Percentiles rank a stretch among this genome's conserved stretches.
Evolutionary conservation across 2,329 filamentous ascomycete species (phyloP).

Genomic region (Aspergillus nomiae): DNA sequence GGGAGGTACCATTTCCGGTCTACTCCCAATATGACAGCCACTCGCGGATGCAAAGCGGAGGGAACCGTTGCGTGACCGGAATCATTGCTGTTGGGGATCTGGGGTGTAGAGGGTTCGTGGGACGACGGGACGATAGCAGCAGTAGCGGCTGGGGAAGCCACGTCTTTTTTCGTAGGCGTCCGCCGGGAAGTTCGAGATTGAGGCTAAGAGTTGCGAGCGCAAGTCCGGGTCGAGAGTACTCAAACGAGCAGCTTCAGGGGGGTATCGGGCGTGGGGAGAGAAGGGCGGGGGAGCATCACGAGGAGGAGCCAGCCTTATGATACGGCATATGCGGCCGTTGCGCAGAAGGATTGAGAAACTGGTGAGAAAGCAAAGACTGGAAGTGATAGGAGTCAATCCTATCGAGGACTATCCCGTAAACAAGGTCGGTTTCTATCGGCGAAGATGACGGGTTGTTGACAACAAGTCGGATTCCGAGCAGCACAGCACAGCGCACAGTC

Average conservation of each 20-base stretch:
- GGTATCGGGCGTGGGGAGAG: conserved; percentile 28
- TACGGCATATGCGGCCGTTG: conserved; percentile 41
- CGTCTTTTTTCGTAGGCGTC: conserved; percentile 29
- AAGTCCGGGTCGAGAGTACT: conserved; percentile 19
- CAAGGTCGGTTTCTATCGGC: background rate
- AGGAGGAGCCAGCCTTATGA: conserved; percentile 43
- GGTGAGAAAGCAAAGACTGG: background rate
- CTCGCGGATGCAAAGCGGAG: conserved; percentile 67
- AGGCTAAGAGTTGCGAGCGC: conserved; percentile 13
- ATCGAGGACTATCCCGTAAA: background rate
- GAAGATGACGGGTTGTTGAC: background rate
- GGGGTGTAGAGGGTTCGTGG: conserved; percentile 30
- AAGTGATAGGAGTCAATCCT: conserved; percentile 1
- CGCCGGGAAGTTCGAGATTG: conserved; percentile 14
- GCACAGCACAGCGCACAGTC: conserved; percentile 1
- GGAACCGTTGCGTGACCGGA: conserved; percentile 26
- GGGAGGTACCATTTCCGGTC: conserved; percentile 72
- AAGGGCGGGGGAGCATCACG: conserved; percentile 39
- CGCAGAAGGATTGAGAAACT: conserved; percentile 18
- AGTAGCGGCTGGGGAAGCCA: conserved; percentile 31
- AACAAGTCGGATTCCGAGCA: background rate
- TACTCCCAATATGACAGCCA: conserved; percentile 76
- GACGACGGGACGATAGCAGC: conserved; percentile 32
- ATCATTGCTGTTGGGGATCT: conserved; percentile 32
- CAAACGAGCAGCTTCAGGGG: conserved; percentile 29